Base-by-base conservation (phyloP, 306 rosid species). In the Erythrophleum fordii region DNA sequence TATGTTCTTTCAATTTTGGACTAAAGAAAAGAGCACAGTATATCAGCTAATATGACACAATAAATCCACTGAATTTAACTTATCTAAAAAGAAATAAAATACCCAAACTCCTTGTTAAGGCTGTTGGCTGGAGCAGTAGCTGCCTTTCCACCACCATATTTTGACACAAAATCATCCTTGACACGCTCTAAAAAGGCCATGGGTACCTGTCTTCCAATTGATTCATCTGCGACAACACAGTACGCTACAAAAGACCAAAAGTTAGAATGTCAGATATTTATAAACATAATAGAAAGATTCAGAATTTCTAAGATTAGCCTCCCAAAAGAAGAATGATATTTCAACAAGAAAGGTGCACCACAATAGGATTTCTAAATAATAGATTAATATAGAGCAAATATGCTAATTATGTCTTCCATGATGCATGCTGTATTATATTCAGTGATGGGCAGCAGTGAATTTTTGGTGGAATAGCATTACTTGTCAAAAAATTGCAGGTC, bases 41-140 rank as follows among this genome's bases (percentile, higher is more conserved):
- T 20, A 60, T 46, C 13, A 85, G 10, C 53, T 52, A 17, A 29
- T 20, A 73, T 55, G 77, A 77, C 29, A 41, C 37, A 66, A n/a
- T 17, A 72, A 82, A 65, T 17, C 53, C 70, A 49, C 25, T 37
- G 10, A 71, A 48, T 12, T 45, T 70, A 78, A 26, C 60, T 76
- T 39, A 44, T 45, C 60, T n/a, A n/a, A 2, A 48, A 29, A 80
- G 0, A 74, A 75, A 59, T 12, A 29, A 51, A 59, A 53, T 95
- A 95, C 99, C 99, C 96, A 61, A 95, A 95, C 56, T 95, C 98
- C 87, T 90, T 93, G 86, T 88, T 95, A 11, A 95, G 94, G 85
- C 99, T 81, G 77, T 91, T 93, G 18, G 96, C 92, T 14, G 89
- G 77, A 65, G 97, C 95, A 10, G 93, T 95, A 39, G 96, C 85